Conservation (phyloP, 2,329 filamentous ascomycete genomes). For the Aspergillus sp. region DNA sequence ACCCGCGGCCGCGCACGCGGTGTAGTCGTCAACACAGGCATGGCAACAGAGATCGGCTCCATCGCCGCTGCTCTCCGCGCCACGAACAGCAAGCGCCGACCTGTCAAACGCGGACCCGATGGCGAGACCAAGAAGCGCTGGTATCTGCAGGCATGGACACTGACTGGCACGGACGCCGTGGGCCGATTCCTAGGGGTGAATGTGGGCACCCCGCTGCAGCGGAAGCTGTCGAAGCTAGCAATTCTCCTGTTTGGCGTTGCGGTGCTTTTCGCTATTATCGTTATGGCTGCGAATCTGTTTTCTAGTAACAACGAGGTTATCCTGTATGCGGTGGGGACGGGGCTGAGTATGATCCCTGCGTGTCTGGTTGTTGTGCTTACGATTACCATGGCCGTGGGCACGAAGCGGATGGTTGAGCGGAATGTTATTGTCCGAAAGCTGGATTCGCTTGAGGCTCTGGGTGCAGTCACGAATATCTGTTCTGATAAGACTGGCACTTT, state of each 20-base stretch:
- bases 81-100: slow-evolving; percentile 53
- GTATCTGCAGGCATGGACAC: slow-evolving; percentile 52
- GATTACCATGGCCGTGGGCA: slow-evolving; percentile 66
- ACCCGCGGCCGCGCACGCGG: slow-evolving; percentile 62
- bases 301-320: slow-evolving; percentile 58
- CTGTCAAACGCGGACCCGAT: slow-evolving; percentile 52
- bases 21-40: slow-evolving; percentile 61
- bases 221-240: slow-evolving; percentile 67
- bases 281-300: slow-evolving; percentile 64
- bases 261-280: slow-evolving; percentile 67
- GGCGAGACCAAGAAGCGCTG: slow-evolving; percentile 54
- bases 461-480: slow-evolving; percentile 61
- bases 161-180: slow-evolving; percentile 58
- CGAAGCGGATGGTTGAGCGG: slow-evolving; percentile 57
- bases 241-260: slow-evolving; percentile 66
- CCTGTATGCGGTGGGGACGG: slow-evolving; percentile 63
- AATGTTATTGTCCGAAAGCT: slow-evolving; percentile 60
- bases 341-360: slow-evolving; percentile 62
- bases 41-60: slow-evolving; percentile 64
- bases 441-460: slow-evolving; percentile 59
- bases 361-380: slow-evolving; percentile 65
- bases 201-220: slow-evolving; percentile 69
- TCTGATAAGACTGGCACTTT: slow-evolving; percentile 62
- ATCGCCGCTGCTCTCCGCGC: slow-evolving; percentile 65
- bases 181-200: slow-evolving; percentile 67